These are phyloP conservation scores for Aureobasidium melanogenum DNA, from an alignment of 2,329 filamentous ascomycete genomes.

Conservation along the genomic window DNA sequence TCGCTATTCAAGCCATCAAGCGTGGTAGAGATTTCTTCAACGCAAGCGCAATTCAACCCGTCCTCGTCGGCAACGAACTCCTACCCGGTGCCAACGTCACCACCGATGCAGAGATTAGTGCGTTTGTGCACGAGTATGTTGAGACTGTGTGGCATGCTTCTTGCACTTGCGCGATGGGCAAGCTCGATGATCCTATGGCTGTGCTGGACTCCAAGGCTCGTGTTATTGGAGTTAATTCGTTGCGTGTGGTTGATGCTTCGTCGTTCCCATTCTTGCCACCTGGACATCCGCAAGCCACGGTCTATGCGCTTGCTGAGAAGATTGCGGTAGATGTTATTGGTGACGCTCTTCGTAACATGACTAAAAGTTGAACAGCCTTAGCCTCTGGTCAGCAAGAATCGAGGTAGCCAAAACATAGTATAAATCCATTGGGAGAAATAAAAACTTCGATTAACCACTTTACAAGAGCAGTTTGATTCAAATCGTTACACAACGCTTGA, in stretches of 20 bases:
- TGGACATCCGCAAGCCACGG: constrained; percentile 20
- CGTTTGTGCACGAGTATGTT: constrained; percentile 16
- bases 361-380: background rate
- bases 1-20: constrained; percentile 26
- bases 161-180: constrained; percentile 29
- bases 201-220: constrained; percentile 20
- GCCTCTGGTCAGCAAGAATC: no score
- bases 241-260: constrained; percentile 24
- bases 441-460: no score
- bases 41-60: constrained; percentile 18
- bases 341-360: background rate
- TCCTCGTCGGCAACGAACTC: constrained; percentile 21
- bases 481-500: no score
- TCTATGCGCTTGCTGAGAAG: constrained; percentile 29
- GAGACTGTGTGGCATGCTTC: constrained; percentile 28
- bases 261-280: constrained; percentile 20
- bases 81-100: constrained; percentile 20
- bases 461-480: no score
- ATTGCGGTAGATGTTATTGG: constrained; percentile 18
- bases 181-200: background rate
- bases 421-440: no score
- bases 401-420: no score
- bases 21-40: constrained; percentile 23
- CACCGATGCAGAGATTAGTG: constrained; percentile 23
- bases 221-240: constrained; percentile 18